Percentiles rank a stretch among this genome's conserved stretches.
These are phyloP conservation scores for Eucalyptus sp. DNA, from an alignment of 345 rosid genomes.

Conservation along the genomic window DNA sequence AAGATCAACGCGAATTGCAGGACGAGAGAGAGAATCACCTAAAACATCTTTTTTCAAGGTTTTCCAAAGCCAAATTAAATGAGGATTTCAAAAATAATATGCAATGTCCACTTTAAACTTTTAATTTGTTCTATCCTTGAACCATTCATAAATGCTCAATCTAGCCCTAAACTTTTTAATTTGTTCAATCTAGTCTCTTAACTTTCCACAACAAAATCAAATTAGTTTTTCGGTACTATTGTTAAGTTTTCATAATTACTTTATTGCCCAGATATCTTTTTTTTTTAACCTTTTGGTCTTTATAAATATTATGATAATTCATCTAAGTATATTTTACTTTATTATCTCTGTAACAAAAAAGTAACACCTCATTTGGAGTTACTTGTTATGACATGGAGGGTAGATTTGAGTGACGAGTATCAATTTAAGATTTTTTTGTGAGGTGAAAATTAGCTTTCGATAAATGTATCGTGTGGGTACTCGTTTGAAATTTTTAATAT, in stretches of 20 bases:
- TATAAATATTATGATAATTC: too few species aligned
- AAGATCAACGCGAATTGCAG: background rate
- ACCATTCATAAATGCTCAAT: background rate
- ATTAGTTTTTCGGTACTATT: background rate
- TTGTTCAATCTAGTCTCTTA: background rate
- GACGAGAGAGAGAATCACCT: too few species aligned
- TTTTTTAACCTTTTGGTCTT: background rate
- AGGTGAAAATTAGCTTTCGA: too few species aligned
- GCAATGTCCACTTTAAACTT: background rate
- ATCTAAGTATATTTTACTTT: too few species aligned
- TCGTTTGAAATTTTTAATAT: too few species aligned
- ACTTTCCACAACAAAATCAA: background rate
- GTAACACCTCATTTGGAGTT: background rate
- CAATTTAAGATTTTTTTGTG: too few species aligned
- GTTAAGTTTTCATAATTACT: background rate
- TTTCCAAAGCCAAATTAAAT: background rate
- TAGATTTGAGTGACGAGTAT: too few species aligned
- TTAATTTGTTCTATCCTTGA: too few species aligned
- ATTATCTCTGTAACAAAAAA: too few species aligned
- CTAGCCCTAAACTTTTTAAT: too few species aligned
- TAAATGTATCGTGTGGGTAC: too few species aligned
- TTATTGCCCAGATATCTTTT: accelerated
- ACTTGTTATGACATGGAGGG: too few species aligned
- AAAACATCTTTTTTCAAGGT: background rate
- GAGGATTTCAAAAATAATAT: background rate